phyloP scores from a whole-genome alignment of 148 eudicot species.

The Nepenthes gracilis region DNA sequence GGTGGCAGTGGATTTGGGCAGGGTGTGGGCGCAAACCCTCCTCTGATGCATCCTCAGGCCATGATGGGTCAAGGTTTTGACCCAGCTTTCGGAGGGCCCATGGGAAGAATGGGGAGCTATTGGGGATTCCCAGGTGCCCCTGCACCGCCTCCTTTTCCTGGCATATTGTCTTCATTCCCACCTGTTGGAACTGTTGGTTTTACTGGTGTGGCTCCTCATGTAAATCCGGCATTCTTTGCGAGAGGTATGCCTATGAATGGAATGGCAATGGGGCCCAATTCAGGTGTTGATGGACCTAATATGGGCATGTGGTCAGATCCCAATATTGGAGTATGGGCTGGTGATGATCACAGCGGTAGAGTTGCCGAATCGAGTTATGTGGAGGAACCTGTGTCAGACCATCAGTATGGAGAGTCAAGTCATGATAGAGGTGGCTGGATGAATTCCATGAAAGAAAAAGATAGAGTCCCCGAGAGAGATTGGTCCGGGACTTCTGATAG shows the following conservation, averaged over 20 bases:
- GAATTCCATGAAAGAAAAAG: conserved; percentile 51
- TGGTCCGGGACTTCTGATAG: conserved; percentile 79
- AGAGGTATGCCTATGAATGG: conserved; percentile 76
- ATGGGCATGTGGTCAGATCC: conserved; percentile 94
- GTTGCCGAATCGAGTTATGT: conserved; percentile 75
- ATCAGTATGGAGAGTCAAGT: conserved; percentile 64
- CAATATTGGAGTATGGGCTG: conserved; percentile 68
- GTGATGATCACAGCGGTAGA: conserved; percentile 74
- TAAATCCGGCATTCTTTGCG: conserved; percentile 81
- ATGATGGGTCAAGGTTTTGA: conserved; percentile 94
- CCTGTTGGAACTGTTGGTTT: conserved; percentile 69
- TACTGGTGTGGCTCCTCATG: conserved; percentile 88
- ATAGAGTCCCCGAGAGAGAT: conserved; percentile 61
- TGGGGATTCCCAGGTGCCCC: conserved; percentile 68
- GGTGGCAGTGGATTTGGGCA: conserved; percentile 69
- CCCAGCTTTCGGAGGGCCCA: conserved; percentile 73
- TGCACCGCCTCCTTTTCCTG: conserved; percentile 45
- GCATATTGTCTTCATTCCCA: conserved; percentile 61
- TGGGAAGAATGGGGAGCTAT: conserved; percentile 68
- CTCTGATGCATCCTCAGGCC: conserved; percentile 63
- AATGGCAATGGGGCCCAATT: conserved; percentile 79
- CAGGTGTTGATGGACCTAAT: conserved; percentile 69
- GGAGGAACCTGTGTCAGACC: conserved; percentile 78
- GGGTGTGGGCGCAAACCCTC: conserved; percentile 54
- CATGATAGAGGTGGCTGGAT: conserved; percentile 62